These are phyloP conservation scores for Begonia masoniana DNA, from an alignment of 306 rosid genomes.

Conservation along the genomic window DNA sequence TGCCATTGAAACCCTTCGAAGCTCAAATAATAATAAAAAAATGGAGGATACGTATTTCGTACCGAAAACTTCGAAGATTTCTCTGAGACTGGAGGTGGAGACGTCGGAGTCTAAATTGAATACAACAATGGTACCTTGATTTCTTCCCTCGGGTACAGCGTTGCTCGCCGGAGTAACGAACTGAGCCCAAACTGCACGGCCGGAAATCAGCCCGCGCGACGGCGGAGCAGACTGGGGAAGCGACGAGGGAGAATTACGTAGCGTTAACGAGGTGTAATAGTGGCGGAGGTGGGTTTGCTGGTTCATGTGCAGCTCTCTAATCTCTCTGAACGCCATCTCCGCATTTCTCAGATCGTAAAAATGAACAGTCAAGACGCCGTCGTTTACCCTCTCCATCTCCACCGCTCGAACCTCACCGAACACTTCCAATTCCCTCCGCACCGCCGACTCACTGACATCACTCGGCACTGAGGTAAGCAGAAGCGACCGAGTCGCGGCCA, in stretches of 20 bases:
- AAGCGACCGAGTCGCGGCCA: constrained; percentile 50
- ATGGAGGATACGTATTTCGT: background rate
- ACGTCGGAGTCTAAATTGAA: constrained; percentile 51
- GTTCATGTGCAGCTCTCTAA: constrained; percentile 44
- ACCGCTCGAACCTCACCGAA: constrained; percentile 66
- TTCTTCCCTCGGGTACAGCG: constrained; percentile 36
- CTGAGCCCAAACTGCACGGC: constrained; percentile 56
- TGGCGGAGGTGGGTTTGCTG: constrained; percentile 31
- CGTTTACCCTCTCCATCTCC: constrained; percentile 44
- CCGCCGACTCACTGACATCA: constrained; percentile 28
- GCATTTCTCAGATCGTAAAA: constrained; percentile 66
- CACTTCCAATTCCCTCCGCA: constrained; percentile 37
- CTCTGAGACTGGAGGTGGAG: constrained; percentile 25
- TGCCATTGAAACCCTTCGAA: background rate
- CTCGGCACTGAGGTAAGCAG: constrained; percentile 32
- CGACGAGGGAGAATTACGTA: constrained; percentile 10
- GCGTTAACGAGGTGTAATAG: constrained; percentile 16
- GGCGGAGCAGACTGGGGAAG: constrained; percentile 9
- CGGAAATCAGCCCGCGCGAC: constrained; percentile 34
- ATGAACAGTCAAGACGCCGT: constrained; percentile 59
- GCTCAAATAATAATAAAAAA: background rate
- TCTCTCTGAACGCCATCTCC: constrained; percentile 42
- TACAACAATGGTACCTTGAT: constrained; percentile 74
- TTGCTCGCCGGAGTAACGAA: constrained; percentile 30
- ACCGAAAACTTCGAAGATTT: constrained; percentile 55